Evolutionary conservation across 805 yeast genomes (phyloP), one percentile per base, ranked within the genome.

Genomic region (Pichia scutulata): DNA sequence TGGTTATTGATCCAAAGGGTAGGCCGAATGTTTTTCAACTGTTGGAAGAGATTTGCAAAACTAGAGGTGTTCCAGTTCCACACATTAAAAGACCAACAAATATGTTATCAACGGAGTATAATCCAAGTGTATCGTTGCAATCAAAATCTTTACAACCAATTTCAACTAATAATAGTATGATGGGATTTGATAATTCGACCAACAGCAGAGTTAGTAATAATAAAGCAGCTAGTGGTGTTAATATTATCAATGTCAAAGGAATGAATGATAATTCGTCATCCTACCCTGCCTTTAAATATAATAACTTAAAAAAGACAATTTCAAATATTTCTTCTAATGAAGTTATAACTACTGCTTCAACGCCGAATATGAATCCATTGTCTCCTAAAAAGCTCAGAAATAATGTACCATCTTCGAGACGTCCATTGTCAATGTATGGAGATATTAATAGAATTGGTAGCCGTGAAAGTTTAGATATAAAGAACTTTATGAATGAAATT

Each of bases 11-110:
- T 60, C 93, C 93, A 4, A 70, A 77, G 43, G 72, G 79, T 50
- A 75, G 95, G 60, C 95, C 95, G 9, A 84, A 81, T 52, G 82
- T 82, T 3, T 80, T 78, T 51, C 92, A 86, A 62, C 70, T 85
- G 23, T 64, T 86, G 28, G 86, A 80, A 46, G 90, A 85, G 62
- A 70, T 85, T 7, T 79, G 84, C 53, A 71, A 71, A 46, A 77
- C 86, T 77, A 76, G 80, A 63, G 76, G 77, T 21, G 60, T 70
- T 13, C 73, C 73, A 30, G 56, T 53, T 39, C 68, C 67, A 46
- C n/a, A 48, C 49, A 53, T 68, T 39, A 72, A 18, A 12, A 41
- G 48, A 19, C 7, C 24, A 19, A 12, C 40, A 39, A 19, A 3
- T 7, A 1, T 33, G 6, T 33, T n/a, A 33, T 4, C 18, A 16